phyloP scores from a whole-genome alignment of 148 eudicot genomes.

The Rhododendron mucronatum region DNA sequence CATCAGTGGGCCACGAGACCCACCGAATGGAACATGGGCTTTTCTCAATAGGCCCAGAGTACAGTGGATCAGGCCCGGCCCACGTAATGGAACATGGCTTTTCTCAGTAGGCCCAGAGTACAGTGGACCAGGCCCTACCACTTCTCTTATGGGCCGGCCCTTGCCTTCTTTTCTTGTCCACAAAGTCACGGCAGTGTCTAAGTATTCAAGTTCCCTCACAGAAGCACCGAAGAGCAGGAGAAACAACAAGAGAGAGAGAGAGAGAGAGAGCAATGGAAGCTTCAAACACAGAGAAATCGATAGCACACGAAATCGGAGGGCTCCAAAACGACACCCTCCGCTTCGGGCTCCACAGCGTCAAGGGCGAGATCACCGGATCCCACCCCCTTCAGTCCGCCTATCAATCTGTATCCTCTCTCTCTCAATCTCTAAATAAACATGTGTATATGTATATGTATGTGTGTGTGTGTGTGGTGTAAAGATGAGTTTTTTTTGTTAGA shows the following conservation, averaged over 20 bases:
- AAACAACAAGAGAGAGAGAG: conserved; percentile 1
- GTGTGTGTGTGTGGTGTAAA: not conserved
- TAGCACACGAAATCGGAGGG: conserved; percentile 70
- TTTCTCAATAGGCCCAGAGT: not conserved
- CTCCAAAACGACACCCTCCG: conserved; percentile 63
- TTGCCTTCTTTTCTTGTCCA: not conserved
- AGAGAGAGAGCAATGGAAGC: conserved; percentile 35
- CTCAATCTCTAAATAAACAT: not conserved
- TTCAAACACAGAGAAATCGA: conserved; percentile 42
- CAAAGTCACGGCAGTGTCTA: not conserved
- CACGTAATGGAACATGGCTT: not conserved
- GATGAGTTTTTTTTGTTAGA: not conserved
- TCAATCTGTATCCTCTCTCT: conserved; percentile 36
- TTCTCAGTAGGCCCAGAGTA: not conserved
- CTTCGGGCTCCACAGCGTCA: conserved; percentile 75
- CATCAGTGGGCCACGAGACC: not conserved
- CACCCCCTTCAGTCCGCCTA: conserved; percentile 76
- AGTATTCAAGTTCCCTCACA: not conserved
- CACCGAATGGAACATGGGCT: not conserved
- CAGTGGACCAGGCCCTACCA: not conserved
- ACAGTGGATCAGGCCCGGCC: not conserved
- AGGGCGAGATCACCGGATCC: conserved; percentile 66
- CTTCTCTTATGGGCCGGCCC: not conserved
- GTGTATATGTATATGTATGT: not conserved
- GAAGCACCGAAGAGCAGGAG: conserved; percentile 5